Percentiles rank a stretch among this genome's conserved stretches.
Evolutionary conservation across 345 rosid species (phyloP).

Genomic region (Cardamine resedifolia): DNA sequence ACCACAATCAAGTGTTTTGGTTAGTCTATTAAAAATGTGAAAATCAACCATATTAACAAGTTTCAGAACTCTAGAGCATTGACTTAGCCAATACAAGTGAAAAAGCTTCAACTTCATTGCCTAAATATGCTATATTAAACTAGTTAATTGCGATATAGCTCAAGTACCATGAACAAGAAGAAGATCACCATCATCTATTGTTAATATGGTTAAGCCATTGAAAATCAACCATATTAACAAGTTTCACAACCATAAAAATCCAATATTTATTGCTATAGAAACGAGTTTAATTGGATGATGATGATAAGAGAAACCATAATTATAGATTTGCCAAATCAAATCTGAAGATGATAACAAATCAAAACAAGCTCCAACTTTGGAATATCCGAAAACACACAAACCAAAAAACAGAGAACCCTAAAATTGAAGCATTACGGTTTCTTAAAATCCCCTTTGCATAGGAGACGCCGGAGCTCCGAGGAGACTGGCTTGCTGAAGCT

Average conservation of each 20-base stretch:
- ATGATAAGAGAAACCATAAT: not conserved
- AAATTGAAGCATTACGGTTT: not conserved
- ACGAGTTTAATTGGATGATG: not conserved
- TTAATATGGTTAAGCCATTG: not conserved
- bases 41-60: not conserved
- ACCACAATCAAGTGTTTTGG: not conserved
- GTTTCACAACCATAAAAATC: not conserved
- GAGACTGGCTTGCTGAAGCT: slow-evolving; percentile 68
- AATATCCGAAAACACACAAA: not conserved
- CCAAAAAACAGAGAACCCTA: slow-evolving; percentile 11
- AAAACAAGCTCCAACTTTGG: slow-evolving; percentile 13
- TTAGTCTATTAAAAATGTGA: not conserved
- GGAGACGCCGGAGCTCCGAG: slow-evolving; percentile 57
- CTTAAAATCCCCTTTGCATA: slow-evolving; percentile 22
- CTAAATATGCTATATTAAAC: not conserved
- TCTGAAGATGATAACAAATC: not conserved
- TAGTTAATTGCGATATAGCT: not conserved
- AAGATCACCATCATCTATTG: not conserved
- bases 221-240: not conserved
- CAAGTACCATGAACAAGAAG: slow-evolving; percentile 2
- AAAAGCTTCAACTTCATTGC: not conserved
- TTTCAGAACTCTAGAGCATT: not conserved
- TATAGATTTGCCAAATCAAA: slow-evolving; percentile 1
- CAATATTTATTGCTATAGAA: not conserved
- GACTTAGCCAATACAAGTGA: not conserved